These are phyloP conservation scores for Irpex rosettiformis DNA, from an alignment of 1,284 basidiomycete genomes.

Conservation along the genomic window DNA sequence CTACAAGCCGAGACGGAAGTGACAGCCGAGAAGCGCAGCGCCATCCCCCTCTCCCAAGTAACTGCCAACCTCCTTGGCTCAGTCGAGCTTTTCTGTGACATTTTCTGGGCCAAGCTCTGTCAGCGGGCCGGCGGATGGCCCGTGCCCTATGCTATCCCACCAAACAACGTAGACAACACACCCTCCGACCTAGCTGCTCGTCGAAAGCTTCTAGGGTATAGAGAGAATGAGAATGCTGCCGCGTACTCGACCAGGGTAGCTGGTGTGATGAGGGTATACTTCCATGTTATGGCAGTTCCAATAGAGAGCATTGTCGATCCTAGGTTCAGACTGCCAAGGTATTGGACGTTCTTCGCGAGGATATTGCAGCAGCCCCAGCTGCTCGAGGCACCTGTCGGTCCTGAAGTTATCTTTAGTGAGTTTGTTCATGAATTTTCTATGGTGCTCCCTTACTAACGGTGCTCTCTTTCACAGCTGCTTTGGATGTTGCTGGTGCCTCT, in stretches of 20 bases:
- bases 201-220: constrained; percentile 70
- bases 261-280: constrained; percentile 88
- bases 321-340: constrained; percentile 58
- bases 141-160: constrained; percentile 53
- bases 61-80: constrained; percentile 64
- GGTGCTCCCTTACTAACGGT: constrained; percentile 16
- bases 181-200: constrained; percentile 50
- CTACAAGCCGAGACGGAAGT: constrained; percentile 95
- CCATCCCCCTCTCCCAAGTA: constrained; percentile 80
- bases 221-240: constrained; percentile 51
- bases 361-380: constrained; percentile 49
- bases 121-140: constrained; percentile 78
- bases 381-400: constrained; percentile 52
- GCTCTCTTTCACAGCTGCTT: constrained; percentile 43
- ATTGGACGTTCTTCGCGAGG: constrained; percentile 69
- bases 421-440: constrained; percentile 20
- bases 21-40: constrained; percentile 82
- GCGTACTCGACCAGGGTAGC: constrained; percentile 77
- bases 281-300: constrained; percentile 61
- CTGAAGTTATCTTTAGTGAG: constrained; percentile 67
- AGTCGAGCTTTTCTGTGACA: constrained; percentile 60
- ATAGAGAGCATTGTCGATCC: constrained; percentile 38
- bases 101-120: constrained; percentile 84
- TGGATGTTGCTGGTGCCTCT: constrained; percentile 70
- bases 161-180: constrained; percentile 41